These are phyloP conservation scores for Kwoniella europaea DNA, from an alignment of 768 basidiomycete species.

Conservation along the genomic window DNA sequence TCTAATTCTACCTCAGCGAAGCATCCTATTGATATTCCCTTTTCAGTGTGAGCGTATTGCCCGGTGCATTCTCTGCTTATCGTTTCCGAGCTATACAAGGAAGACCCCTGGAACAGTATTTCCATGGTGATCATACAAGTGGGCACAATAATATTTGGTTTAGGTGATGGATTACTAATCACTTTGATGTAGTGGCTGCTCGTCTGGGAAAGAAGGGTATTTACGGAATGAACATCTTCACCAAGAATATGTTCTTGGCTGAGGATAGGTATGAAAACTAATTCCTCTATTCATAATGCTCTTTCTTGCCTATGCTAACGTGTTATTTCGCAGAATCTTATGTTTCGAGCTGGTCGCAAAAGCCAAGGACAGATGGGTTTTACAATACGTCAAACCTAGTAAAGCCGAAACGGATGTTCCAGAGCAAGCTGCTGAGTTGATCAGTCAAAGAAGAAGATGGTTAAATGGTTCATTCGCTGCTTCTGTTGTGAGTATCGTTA, in stretches of 20 bases:
- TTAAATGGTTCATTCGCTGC: constrained; percentile 57
- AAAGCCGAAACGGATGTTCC: constrained; percentile 58
- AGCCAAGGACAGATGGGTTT: constrained; percentile 51
- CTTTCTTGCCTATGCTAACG: background rate
- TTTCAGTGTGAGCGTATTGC: constrained; percentile 44
- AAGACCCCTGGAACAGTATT: constrained; percentile 52
- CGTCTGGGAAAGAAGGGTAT: constrained; percentile 92
- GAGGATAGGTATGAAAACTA: constrained; percentile 59
- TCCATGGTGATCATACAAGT: constrained; percentile 53
- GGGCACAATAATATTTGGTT: constrained; percentile 7
- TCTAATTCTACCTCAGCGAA: background rate
- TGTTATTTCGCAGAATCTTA: constrained; percentile 3
- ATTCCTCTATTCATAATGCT: background rate
- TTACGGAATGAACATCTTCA: constrained; percentile 79
- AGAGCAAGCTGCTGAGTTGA: constrained; percentile 46
- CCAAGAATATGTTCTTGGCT: constrained; percentile 90
- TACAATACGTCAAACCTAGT: constrained; percentile 55
- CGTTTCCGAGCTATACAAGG: constrained; percentile 51
- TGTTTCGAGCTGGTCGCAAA: constrained; percentile 47
- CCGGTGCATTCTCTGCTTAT: constrained; percentile 55
- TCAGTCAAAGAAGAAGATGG: constrained; percentile 58
- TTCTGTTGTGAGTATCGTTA: constrained; percentile 26
- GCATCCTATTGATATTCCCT: too few relatives aligned
- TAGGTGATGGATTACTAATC: background rate
- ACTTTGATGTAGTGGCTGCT: constrained; percentile 68